Base-by-base conservation (phyloP, 2,329 filamentous ascomycete genomes). In the Aureobasidium sp. region DNA sequence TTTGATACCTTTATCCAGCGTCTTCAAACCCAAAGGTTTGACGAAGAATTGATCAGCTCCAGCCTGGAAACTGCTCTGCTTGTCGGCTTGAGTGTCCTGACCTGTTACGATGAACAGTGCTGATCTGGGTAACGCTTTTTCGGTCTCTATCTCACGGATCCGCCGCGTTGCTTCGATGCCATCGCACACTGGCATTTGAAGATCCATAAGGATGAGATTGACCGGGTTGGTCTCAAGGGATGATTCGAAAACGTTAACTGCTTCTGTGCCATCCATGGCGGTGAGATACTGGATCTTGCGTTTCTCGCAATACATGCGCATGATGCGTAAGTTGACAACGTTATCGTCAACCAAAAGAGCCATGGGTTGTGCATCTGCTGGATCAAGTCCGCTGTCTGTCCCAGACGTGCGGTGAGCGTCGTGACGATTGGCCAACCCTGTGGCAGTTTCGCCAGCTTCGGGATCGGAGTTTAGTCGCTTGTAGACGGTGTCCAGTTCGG, bases 271-370 rank as follows among this genome's bases (percentile, higher is more conserved):
- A 48, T 85, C 80, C 9, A 76, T 75, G 1, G 82, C 82, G 1
- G 78, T 78, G 20, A 76, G 71, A 31, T 82, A 83, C 20, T 80
- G 76, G 29, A 84, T 75, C 0, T 78, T 76, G 15, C 81, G 75
- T 48, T 80, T 80, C 63, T 80, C 78, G 58, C 83, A 81, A 68
- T 84, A 85, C 71, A 83, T 82, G 23, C 79, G 75, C 33, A 85
- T 69, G 31, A 85, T 83, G 25, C 82, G 82, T 0, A 85, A 76
- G 27, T 85, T 85, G 64, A 85, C 80, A 3, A 78, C 64, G 53
- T 85, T 85, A 67, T 85, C 83, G 67, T 85, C 83, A 0, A 84
- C 83, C 1, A 85, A 71, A 0, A 85, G 75, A 9, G 78, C 60
- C 66, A 72, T 65, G 5, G 78, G 69, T 38, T 58, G 16, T n/a